These are phyloP conservation scores for Kuraishia floccosa DNA, from an alignment of 805 yeast species.

Conservation along the genomic window DNA sequence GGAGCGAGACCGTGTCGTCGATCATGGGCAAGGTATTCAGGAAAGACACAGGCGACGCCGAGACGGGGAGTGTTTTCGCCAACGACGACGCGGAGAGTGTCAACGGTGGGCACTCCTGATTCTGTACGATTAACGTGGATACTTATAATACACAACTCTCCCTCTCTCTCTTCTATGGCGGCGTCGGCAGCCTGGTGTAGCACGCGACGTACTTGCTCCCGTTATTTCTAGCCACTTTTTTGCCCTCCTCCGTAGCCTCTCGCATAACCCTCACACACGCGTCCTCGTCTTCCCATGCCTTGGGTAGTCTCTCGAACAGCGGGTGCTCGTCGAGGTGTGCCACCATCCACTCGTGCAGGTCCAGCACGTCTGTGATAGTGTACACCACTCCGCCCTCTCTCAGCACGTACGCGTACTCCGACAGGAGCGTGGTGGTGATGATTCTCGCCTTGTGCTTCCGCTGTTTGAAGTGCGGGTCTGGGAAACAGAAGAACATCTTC, in stretches of 20 bases:
- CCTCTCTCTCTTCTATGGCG: slow-evolving; percentile 14
- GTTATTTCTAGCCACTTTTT: slow-evolving; percentile 84
- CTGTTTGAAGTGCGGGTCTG: slow-evolving; percentile 98
- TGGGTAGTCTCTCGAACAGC: slow-evolving; percentile 66
- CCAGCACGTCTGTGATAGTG: slow-evolving; percentile 93
- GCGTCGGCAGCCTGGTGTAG: slow-evolving; percentile 60
- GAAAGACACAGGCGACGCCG: slow-evolving; percentile 8
- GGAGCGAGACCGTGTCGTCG: slow-evolving; percentile 28
- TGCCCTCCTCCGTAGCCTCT: slow-evolving; percentile 95
- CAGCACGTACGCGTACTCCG: slow-evolving; percentile 88
- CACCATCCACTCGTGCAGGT: slow-evolving; percentile 94
- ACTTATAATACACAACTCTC: not conserved
- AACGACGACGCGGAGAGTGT: not conserved
- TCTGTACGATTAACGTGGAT: not conserved
- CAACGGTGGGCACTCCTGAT: not conserved
- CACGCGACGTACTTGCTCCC: slow-evolving; percentile 89
- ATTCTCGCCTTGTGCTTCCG: slow-evolving; percentile 96
- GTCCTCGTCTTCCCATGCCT: slow-evolving; percentile 75
- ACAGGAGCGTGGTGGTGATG: slow-evolving; percentile 74
- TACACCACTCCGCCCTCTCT: slow-evolving; percentile 81
- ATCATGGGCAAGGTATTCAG: slow-evolving; percentile 18
- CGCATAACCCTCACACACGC: slow-evolving; percentile 80
- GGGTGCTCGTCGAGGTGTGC: slow-evolving; percentile 87
- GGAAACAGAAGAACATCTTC: slow-evolving; percentile 96
- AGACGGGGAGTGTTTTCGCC: slow-evolving; percentile 3